A percentile compares a stretch with the other conserved stretches of the same genome.
These are phyloP conservation scores for Drechslera avenae DNA, from an alignment of 2,329 filamentous ascomycete genomes.

Conservation along the genomic window DNA sequence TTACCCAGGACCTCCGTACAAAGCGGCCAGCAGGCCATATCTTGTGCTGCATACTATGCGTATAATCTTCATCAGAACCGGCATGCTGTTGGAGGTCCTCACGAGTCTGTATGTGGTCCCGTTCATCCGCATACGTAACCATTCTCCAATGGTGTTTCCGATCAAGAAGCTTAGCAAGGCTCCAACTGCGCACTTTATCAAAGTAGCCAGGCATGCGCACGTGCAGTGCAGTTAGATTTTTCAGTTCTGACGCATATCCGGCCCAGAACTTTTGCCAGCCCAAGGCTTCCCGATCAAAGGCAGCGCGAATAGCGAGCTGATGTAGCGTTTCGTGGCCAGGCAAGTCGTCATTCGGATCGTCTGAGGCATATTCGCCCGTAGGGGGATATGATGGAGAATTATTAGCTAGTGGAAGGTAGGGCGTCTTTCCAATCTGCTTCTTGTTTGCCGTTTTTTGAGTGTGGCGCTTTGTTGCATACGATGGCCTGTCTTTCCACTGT, in stretches of 20 bases:
- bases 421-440: not conserved
- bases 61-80: not conserved
- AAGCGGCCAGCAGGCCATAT: conserved; percentile 22
- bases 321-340: conserved; percentile 7
- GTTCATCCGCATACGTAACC: conserved; percentile 24
- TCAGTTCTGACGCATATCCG: conserved; percentile 22
- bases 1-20: conserved; percentile 21
- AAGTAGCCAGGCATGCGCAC: conserved; percentile 32
- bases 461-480: not conserved
- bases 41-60: conserved; percentile 6
- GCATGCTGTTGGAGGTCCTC: conserved; percentile 13
- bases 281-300: conserved; percentile 28
- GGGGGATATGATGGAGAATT: conserved; percentile 10
- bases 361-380: conserved; percentile 17
- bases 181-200: conserved; percentile 22
- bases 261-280: conserved; percentile 37
- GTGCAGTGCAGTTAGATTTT: conserved; percentile 17
- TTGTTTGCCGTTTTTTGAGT: conserved; percentile 3
- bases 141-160: conserved; percentile 23
- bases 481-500: conserved; percentile 2
- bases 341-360: conserved; percentile 8
- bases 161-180: conserved; percentile 24
- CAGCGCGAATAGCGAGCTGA: conserved; percentile 21
- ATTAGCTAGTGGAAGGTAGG: conserved; percentile 11
- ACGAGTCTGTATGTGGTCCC: conserved; percentile 23